A percentile compares a stretch with the other conserved stretches of the same genome.
Conservation (phyloP, 345 rosid genomes). For the Eucalyptus guilfoylei region DNA sequence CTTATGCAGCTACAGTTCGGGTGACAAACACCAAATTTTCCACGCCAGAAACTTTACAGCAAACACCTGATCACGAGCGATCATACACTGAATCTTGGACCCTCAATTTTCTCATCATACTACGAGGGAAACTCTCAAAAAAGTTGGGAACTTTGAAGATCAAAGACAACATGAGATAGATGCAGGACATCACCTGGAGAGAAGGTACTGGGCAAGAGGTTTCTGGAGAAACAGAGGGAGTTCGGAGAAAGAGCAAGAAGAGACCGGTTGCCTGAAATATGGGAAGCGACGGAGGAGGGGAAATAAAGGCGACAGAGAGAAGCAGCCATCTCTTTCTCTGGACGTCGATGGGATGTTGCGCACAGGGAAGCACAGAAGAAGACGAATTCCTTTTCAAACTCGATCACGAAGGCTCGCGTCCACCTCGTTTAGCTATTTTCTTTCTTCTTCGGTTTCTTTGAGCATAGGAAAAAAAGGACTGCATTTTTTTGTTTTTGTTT, state of each 20-base stretch:
- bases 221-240: background rate
- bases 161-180: background rate
- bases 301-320: background rate
- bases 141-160: background rate
- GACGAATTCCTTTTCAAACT: background rate
- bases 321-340: background rate
- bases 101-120: background rate
- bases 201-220: background rate
- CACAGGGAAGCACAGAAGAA: background rate
- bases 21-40: background rate
- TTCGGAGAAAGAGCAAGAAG: background rate
- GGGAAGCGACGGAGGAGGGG: background rate
- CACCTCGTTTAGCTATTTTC: background rate
- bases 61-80: background rate
- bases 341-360: background rate
- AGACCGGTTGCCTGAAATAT: background rate
- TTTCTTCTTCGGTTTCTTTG: background rate
- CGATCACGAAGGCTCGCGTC: background rate
- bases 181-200: background rate
- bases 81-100: background rate
- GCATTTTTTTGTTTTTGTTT: background rate
- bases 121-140: too few species aligned
- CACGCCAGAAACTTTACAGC: background rate
- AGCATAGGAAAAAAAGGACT: background rate
- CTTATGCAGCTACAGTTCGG: background rate